These are phyloP conservation scores for Fraxinus baroniana DNA, from an alignment of 305 asterid genomes.

Conservation along the genomic window DNA sequence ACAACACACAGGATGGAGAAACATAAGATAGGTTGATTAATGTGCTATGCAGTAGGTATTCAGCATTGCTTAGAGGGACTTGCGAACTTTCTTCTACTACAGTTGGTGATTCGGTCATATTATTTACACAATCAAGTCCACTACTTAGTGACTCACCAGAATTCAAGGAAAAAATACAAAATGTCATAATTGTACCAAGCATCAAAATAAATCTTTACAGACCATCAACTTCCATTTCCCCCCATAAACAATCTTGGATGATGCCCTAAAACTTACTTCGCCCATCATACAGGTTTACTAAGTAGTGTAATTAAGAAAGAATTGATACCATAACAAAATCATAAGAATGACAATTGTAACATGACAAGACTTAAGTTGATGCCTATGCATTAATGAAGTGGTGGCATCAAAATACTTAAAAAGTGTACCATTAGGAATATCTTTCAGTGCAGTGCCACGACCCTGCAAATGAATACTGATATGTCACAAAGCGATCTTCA, in stretches of 20 bases:
- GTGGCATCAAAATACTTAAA: constrained; percentile 11
- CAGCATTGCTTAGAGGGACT: background rate
- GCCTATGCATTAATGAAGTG: constrained; percentile 11
- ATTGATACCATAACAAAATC: background rate
- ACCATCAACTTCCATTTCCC: background rate
- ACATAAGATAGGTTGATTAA: background rate
- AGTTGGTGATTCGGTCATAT: background rate
- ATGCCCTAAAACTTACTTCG: background rate
- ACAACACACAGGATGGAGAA: background rate
- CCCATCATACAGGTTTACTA: background rate
- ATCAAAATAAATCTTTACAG: background rate
- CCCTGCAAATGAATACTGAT: constrained; percentile 51
- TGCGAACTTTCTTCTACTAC: background rate
- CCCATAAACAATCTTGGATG: background rate
- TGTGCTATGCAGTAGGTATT: background rate
- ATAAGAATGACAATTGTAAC: background rate
- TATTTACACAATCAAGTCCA: background rate
- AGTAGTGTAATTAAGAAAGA: background rate
- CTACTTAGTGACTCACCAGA: background rate
- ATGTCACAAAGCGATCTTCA: constrained; percentile 10
- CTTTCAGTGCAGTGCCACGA: constrained; percentile 81
- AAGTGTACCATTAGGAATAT: constrained; percentile 75
- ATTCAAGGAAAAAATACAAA: background rate
- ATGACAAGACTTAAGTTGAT: background rate
- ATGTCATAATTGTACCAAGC: background rate